phyloP scores from a whole-genome alignment of 805 yeast genomes.

The Blastobotrys muscicola region DNA sequence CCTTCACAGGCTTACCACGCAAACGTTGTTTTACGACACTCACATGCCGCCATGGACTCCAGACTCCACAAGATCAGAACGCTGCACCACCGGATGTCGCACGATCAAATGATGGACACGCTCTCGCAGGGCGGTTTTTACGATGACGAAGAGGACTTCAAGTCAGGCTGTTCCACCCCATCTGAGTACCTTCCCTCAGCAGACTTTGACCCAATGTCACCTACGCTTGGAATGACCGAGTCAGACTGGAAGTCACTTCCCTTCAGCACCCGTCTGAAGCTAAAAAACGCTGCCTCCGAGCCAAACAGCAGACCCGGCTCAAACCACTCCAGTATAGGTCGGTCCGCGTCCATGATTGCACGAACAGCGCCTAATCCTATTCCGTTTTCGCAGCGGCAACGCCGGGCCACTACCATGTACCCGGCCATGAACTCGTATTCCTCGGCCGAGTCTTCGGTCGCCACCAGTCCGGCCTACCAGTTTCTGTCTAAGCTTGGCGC shows the following conservation, averaged over 20 bases:
- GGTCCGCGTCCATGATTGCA: slow-evolving; percentile 4
- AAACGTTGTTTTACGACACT: no score
- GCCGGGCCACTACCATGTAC: slow-evolving; percentile 13
- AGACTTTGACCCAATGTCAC: slow-evolving; percentile 5
- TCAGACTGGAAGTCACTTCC: slow-evolving; percentile 18
- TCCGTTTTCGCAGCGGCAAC: slow-evolving; percentile 10
- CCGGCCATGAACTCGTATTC: slow-evolving; percentile 6
- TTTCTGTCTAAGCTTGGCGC: slow-evolving; percentile 15
- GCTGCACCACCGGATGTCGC: no score
- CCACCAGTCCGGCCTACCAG: slow-evolving; percentile 17
- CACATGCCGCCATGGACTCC: no score
- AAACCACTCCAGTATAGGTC: neutral
- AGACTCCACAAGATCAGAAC: no score
- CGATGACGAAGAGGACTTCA: no score
- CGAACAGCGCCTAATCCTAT: slow-evolving; percentile 1
- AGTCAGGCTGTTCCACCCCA: no score
- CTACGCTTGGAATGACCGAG: slow-evolving; percentile 15
- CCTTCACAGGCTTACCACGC: no score
- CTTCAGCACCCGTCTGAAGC: slow-evolving; percentile 16
- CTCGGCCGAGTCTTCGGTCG: slow-evolving; percentile 6
- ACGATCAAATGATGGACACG: no score
- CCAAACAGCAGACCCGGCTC: neutral
- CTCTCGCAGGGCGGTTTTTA: no score
- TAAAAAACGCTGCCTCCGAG: slow-evolving; percentile 9
- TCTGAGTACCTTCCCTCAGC: no score